phyloP scores from a whole-genome alignment of 345 rosid species.

The Ceriops tagal region DNA sequence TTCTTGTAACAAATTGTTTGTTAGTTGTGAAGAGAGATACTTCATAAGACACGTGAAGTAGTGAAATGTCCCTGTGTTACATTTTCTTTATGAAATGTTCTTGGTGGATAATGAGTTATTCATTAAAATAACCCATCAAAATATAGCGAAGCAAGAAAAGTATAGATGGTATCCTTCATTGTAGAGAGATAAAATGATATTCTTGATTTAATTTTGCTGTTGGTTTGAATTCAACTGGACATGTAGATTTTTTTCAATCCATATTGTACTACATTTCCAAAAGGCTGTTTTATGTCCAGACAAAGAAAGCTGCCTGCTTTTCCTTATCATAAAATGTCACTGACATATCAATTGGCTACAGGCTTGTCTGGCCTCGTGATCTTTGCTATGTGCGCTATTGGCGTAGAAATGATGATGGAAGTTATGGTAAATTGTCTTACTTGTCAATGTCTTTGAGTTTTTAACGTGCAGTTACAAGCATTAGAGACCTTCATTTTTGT shows the following conservation, averaged over 20 bases:
- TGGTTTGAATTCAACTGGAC: too few relatives aligned
- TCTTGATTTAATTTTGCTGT: too few relatives aligned
- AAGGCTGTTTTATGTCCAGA: background rate
- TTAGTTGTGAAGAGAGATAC: too few relatives aligned
- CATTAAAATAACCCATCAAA: too few relatives aligned
- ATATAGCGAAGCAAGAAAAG: too few relatives aligned
- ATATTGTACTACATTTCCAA: background rate
- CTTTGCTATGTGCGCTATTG: slow-evolving; percentile 98
- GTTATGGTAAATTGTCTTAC: slow-evolving; percentile 64
- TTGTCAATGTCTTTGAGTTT: slow-evolving; percentile 13
- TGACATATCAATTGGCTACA: slow-evolving; percentile 32
- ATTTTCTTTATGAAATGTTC: too few relatives aligned
- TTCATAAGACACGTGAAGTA: too few relatives aligned
- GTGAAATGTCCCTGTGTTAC: too few relatives aligned
- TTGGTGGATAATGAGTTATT: too few relatives aligned
- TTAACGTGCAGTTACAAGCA: slow-evolving; percentile 12
- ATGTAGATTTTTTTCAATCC: background rate
- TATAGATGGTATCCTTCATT: too few relatives aligned
- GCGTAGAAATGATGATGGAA: slow-evolving; percentile 99
- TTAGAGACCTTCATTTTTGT: slow-evolving; percentile 26
- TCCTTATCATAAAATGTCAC: background rate
- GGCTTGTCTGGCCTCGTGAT: slow-evolving; percentile 99
- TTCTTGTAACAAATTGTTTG: too few relatives aligned
- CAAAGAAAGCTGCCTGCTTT: background rate
- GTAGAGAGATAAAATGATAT: too few relatives aligned